A percentile compares a stretch with the other conserved stretches of the same genome.
Evolutionary conservation across 164 flowering plant genomes (phyloP).

Genomic region (Buxus sempervirens): DNA sequence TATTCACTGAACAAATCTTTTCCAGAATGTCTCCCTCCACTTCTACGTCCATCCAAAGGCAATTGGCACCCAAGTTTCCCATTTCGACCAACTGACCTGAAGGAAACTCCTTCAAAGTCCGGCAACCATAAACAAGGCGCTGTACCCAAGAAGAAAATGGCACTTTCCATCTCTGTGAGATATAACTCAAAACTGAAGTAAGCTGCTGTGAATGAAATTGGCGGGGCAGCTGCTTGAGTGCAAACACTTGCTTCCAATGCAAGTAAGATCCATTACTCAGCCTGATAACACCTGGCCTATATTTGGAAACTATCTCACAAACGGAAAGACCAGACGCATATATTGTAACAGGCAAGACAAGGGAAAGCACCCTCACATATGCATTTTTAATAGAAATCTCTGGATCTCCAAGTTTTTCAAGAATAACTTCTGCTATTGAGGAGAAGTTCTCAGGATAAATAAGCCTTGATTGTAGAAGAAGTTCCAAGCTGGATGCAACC

Average conservation of each 20-base stretch:
- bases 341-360: conserved; percentile 52
- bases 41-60: conserved; percentile 44
- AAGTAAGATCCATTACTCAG: conserved; percentile 34
- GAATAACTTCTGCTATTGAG: conserved; percentile 51
- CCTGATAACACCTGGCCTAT: conserved; percentile 27
- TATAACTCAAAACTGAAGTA: conserved; percentile 79
- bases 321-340: conserved; percentile 57
- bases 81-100: conserved; percentile 47
- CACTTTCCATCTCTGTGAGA: conserved; percentile 92
- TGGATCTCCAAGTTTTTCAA: conserved; percentile 89
- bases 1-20: conserved; percentile 58
- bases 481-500: conserved; percentile 57
- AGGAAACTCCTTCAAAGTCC: conserved; percentile 36
- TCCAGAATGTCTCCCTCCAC: conserved; percentile 61
- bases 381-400: conserved; percentile 49
- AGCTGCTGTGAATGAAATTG: conserved; percentile 84
- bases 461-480: conserved; percentile 65
- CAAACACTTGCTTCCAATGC: conserved; percentile 85
- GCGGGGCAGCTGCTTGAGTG: conserved; percentile 65
- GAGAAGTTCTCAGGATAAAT: conserved; percentile 55
- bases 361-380: conserved; percentile 57
- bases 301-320: conserved; percentile 26
- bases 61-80: conserved; percentile 31
- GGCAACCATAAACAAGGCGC: conserved; percentile 61
- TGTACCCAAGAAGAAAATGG: conserved; percentile 92